Evolutionary conservation across 768 basidiomycete species (phyloP).

Genomic region (Lyophyllum shimeji): DNA sequence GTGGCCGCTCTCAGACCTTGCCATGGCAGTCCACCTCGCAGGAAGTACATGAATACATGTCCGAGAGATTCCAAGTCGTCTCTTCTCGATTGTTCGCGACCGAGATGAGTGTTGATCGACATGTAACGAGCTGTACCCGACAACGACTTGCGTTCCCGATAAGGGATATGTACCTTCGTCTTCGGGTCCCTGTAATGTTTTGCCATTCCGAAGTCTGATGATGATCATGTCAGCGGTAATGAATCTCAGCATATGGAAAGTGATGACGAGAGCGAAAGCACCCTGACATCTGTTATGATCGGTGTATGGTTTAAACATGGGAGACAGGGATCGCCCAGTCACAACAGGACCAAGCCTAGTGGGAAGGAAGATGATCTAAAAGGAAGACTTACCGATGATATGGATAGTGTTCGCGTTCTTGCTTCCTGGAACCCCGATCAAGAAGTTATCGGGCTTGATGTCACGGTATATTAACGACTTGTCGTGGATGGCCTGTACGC

Average conservation of each 20-base stretch:
- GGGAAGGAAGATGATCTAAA: conserved; percentile 5
- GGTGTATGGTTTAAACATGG: not conserved
- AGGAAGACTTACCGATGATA: conserved; percentile 68
- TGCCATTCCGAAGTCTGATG: conserved; percentile 95
- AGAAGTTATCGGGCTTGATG: conserved; percentile 99
- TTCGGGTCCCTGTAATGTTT: conserved; percentile 99
- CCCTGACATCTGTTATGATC: not conserved
- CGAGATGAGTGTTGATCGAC: conserved; percentile 99
- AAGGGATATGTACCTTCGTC: conserved; percentile 98
- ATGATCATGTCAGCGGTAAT: conserved; percentile 1
- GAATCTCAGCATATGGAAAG: not conserved
- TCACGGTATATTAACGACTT: conserved; percentile 98
- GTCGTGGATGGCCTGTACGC: conserved; percentile 96
- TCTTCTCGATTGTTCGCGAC: conserved; percentile 90
- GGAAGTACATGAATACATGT: conserved; percentile 99
- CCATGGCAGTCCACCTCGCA: conserved; percentile 96
- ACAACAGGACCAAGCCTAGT: not conserved
- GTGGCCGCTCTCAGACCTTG: conserved; percentile 97
- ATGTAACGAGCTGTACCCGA: conserved; percentile 98
- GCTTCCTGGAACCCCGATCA: conserved; percentile 90
- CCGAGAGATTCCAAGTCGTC: conserved; percentile 97
- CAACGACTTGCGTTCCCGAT: conserved; percentile 95
- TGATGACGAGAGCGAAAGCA: not conserved
- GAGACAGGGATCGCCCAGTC: not conserved
- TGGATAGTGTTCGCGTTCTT: conserved; percentile 88